Percentiles rank a stretch among this genome's conserved stretches.
Conservation (phyloP, 441 rosid genomes). For the Cnidoscolus chayamansa region DNA sequence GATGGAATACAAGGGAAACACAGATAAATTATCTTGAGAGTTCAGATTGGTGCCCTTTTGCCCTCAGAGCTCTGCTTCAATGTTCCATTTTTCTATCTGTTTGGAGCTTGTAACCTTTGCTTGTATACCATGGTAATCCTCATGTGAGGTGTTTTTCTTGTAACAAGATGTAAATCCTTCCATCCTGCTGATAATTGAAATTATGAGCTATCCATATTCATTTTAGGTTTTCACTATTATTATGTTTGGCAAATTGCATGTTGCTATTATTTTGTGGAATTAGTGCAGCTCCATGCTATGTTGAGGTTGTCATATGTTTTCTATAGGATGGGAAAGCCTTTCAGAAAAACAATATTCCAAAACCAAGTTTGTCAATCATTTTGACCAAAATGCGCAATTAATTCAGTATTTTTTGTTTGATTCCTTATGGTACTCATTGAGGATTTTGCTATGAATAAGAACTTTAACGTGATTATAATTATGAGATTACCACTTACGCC, state of each 20-base stretch:
- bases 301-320: neutral
- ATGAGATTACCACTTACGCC: neutral
- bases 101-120: neutral
- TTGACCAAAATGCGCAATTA: conserved; percentile 1
- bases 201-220: neutral
- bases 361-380: neutral
- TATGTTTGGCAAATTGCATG: neutral
- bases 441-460: neutral
- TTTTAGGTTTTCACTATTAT: too few species aligned
- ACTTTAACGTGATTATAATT: neutral
- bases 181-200: conserved; percentile 7
- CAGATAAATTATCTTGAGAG: neutral
- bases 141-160: neutral
- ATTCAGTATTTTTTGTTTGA: neutral
- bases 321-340: neutral
- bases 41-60: neutral
- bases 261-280: conserved; percentile 5
- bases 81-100: neutral
- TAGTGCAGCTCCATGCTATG: neutral
- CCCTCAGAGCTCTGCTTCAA: too few species aligned
- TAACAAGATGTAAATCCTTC: neutral
- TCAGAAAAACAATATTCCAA: neutral
- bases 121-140: neutral
- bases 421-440: neutral
- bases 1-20: conserved; percentile 2